Conservation (phyloP, 306 rosid species). For the Lotus japonicus region DNA sequence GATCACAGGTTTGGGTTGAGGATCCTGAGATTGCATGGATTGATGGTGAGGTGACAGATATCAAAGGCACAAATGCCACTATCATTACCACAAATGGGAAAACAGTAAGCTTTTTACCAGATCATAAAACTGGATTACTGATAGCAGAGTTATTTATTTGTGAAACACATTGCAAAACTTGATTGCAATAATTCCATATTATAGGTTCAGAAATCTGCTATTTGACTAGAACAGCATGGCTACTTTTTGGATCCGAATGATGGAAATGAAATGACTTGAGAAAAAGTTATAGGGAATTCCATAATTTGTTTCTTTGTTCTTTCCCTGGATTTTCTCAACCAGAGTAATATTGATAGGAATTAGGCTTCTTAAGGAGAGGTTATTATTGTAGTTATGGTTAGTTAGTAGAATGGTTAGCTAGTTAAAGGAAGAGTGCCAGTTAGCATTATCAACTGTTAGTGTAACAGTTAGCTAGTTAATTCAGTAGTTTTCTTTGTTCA, state of each 20-base stretch:
- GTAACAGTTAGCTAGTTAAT: too few species aligned
- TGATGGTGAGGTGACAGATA: conserved; percentile 64
- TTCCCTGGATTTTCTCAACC: not conserved
- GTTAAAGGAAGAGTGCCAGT: too few species aligned
- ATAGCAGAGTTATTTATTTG: not conserved
- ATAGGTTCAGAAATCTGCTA: not conserved
- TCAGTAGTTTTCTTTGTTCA: too few species aligned
- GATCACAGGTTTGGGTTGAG: conserved; percentile 84
- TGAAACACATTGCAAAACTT: not conserved
- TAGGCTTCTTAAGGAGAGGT: too few species aligned
- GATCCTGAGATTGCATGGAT: conserved; percentile 69
- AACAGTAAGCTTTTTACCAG: conserved; percentile 47
- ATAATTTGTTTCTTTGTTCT: not conserved
- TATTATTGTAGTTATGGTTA: too few species aligned
- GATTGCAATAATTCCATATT: not conserved
- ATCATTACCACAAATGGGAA: conserved; percentile 43
- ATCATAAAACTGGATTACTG: conserved; percentile 14
- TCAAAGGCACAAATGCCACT: conserved; percentile 48
- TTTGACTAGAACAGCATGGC: not conserved
- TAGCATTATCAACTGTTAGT: too few species aligned
- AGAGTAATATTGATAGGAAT: too few species aligned
- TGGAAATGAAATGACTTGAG: conserved; percentile 1
- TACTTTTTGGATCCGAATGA: conserved; percentile 23
- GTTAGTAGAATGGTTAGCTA: too few species aligned
- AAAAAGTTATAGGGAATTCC: not conserved